Percentiles rank a stretch among this genome's conserved stretches.
phyloP scores from a whole-genome alignment of 208 protist genomes.

The Strigomonas culicis region DNA sequence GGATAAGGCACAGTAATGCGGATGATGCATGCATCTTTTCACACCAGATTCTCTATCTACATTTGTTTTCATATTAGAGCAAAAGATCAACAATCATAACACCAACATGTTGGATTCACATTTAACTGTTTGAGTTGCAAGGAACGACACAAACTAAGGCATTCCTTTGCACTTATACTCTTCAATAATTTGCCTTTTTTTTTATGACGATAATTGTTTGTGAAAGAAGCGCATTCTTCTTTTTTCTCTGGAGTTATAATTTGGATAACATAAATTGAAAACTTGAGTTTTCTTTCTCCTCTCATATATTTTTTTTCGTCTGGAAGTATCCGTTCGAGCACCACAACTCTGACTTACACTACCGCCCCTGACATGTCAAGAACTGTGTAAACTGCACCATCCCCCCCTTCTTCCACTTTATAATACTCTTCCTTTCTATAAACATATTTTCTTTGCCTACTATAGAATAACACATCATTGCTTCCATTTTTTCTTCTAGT shows the following conservation, averaged over 20 bases:
- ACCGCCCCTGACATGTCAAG: no score
- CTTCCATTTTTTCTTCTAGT: conserved; percentile 6
- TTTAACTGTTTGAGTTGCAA: neutral
- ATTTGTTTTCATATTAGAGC: conserved; percentile 1
- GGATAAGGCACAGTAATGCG: neutral
- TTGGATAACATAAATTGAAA: neutral
- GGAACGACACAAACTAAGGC: neutral
- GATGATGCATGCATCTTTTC: neutral
- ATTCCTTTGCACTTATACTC: neutral
- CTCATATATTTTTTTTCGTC: conserved; percentile 6
- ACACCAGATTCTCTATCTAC: neutral
- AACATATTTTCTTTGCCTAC: no score
- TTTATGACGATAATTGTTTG: conserved; percentile 1
- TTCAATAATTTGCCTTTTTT: conserved; percentile 3
- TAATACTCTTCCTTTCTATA: no score
- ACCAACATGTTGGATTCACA: neutral
- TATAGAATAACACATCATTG: neutral
- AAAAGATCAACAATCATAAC: neutral
- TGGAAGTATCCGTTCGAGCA: neutral
- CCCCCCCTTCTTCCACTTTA: no score
- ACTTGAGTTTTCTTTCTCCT: neutral
- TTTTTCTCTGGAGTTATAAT: neutral
- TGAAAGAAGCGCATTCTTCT: neutral
- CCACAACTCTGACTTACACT: no score
- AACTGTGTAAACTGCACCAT: no score